Evolutionary conservation across 2,329 filamentous ascomycete species (phyloP).

Genomic region (Coniella lustricola): DNA sequence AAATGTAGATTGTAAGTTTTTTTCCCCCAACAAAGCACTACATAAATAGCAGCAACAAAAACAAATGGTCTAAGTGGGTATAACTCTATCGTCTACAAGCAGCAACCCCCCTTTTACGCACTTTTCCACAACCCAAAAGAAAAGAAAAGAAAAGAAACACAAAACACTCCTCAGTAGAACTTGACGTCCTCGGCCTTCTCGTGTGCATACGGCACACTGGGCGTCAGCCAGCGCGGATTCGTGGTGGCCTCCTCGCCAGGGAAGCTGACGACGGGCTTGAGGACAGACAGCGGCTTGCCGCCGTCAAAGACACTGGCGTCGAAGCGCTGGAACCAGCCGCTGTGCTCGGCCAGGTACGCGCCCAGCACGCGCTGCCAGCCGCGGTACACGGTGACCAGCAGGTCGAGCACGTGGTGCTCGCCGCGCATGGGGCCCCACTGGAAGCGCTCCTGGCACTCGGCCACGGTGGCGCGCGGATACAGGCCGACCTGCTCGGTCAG

Average conservation of each 20-base stretch:
- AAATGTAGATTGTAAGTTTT: too few relatives aligned
- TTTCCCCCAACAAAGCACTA: too few relatives aligned
- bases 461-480: conserved; percentile 22
- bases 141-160: too few relatives aligned
- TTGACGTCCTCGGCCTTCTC: conserved; percentile 15
- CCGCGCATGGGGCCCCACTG: conserved; percentile 22
- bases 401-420: conserved; percentile 22
- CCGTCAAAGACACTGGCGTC: conserved; percentile 20
- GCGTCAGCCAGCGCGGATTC: conserved; percentile 18
- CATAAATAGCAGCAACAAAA: too few relatives aligned
- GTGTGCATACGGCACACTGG: conserved; percentile 20
- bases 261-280: conserved; percentile 21
- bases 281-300: conserved; percentile 17
- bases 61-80: too few relatives aligned
- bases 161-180: neutral
- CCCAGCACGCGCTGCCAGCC: conserved; percentile 21
- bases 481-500: conserved; percentile 26
- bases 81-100: too few relatives aligned
- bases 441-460: conserved; percentile 21
- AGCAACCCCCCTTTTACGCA: too few relatives aligned
- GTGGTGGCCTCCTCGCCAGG: conserved; percentile 14
- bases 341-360: conserved; percentile 18
- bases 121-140: too few relatives aligned
- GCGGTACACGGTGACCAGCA: conserved; percentile 20
- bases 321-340: conserved; percentile 22